Base-by-base conservation (phyloP, 148 eudicot genomes). In the Nepenthes mirabilis region DNA sequence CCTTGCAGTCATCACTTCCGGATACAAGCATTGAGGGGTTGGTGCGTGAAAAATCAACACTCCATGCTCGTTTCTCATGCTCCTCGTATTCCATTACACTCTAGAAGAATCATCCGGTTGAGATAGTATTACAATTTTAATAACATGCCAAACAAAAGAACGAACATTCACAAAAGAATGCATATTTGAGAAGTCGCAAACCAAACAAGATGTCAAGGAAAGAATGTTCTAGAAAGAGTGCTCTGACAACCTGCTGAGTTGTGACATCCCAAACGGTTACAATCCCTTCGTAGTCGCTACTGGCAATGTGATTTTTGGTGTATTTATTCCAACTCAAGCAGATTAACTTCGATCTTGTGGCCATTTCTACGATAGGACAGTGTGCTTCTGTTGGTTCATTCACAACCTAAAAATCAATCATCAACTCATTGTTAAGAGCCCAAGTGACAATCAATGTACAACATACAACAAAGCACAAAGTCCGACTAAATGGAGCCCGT, bases 1-100 rank as follows among this genome's bases (percentile, higher is more conserved):
- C 97, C 97, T 90, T 90, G 75, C 95, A 91, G 68, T 91, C 97
- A 68, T 91, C 97, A 72, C 97, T 84, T 34, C 97, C 97, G 63
- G 95, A 87, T 34, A 87, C 85, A 68, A 91, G 79, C 80, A 87
- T 82, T 14, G 95, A 82, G 54, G 97, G 97, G 57, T 87, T 87
- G 43, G 82, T 72, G 37, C 77, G 67, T 34, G 91, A 91, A 68
- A 91, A 91, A 66, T 91, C 97, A 65, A 91, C 86, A 78, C 91
- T 82, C 97, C 97, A 91, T 56, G 97, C 91, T 57, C 97, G 79
- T 71, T 91, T 91, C 67, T 87, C 95, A 74, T 91, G 97, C 82
- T 91, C 97, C 66, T 91, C 97, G 52, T 87, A 91, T 76, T 91
- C 95, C 77, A 84, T 79, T 47, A 91, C 68, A 80, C 95, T 87